Evolutionary conservation across 768 basidiomycete species (phyloP), one percentile per base, ranked within the genome.

Genomic region (Naematelia encephala): DNA sequence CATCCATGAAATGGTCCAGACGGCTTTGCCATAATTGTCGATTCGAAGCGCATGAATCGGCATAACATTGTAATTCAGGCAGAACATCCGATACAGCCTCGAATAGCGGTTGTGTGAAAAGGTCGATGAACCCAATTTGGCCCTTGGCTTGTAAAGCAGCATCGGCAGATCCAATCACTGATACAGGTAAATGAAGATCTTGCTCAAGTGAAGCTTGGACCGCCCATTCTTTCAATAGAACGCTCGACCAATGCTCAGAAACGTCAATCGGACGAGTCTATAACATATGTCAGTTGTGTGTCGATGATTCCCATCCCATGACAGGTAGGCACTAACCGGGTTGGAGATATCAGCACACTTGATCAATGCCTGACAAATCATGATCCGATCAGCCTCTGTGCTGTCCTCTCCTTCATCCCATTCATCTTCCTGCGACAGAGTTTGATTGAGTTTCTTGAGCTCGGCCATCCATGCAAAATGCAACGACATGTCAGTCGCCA

Each of bases 291-390:
- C n/a, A n/a, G n/a, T n/a, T n/a, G 45, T 54, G n/a, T 54, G 23
- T 60, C 45, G 52, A 47, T 39, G 23, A 51, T 2, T 19, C 8
- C n/a, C n/a, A n/a, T n/a, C n/a, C n/a, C n/a, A n/a, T n/a, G n/a
- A n/a, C n/a, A n/a, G n/a, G n/a, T n/a, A n/a, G n/a, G n/a, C 13
- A 84, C 92, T 64, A 74, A 96, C 92, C 14, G 96, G 94, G 76
- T 99, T 99, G 74, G 90, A 92, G 70, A 99, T 98, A 79, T 99
- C 96, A 16, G 94, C 92, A 70, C 93, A 96, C 78, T 99, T 98
- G 75, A 99, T 86, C 52, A 99, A 79, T 2, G 89, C 88, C 69
- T 97, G 91, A 73, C 90, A 94, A 22, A 91, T 77, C 54, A 94
- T 77, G 23, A 88, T 80, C 66, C 87, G 82, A 54, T 85, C 82